phyloP scores from a whole-genome alignment of 805 yeast species.

The Candida piceae region DNA sequence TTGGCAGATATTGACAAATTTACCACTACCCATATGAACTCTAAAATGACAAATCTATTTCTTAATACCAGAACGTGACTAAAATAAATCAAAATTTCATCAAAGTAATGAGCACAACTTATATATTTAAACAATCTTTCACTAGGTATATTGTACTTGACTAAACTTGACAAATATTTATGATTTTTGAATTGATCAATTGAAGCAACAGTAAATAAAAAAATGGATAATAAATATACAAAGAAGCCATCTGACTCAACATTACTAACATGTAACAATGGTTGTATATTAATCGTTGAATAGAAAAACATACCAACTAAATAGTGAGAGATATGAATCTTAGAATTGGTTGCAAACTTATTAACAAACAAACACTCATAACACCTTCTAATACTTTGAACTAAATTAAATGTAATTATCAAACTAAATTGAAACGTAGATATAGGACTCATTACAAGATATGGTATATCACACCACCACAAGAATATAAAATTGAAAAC shows the following conservation, averaged over 20 bases:
- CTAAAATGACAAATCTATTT: conserved; percentile 19
- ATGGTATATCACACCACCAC: background rate
- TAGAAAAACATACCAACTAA: conserved; percentile 61
- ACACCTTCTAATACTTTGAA: conserved; percentile 53
- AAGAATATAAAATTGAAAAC: conserved; percentile 7
- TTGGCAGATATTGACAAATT: conserved; percentile 54
- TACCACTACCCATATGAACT: conserved; percentile 34
- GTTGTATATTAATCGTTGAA: conserved; percentile 38
- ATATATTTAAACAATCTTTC: conserved; percentile 44
- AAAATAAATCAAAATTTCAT: conserved; percentile 55
- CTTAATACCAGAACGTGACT: conserved; percentile 20
- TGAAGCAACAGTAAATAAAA: conserved; percentile 29
- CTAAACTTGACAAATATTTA: conserved; percentile 39
- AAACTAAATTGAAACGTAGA: conserved; percentile 5
- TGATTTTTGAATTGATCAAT: conserved; percentile 49
- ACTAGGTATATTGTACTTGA: conserved; percentile 54
- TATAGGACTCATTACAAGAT: conserved; percentile 4
- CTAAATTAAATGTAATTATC: conserved; percentile 20
- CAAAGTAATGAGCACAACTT: conserved; percentile 65
- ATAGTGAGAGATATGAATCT: conserved; percentile 64
- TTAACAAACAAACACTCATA: conserved; percentile 50
- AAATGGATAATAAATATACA: too few species aligned
- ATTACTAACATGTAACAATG: too few species aligned
- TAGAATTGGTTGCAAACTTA: conserved; percentile 41
- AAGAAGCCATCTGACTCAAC: too few species aligned